These are phyloP conservation scores for Paxillus rubicundulus DNA, from an alignment of 768 basidiomycete genomes.

Conservation along the genomic window DNA sequence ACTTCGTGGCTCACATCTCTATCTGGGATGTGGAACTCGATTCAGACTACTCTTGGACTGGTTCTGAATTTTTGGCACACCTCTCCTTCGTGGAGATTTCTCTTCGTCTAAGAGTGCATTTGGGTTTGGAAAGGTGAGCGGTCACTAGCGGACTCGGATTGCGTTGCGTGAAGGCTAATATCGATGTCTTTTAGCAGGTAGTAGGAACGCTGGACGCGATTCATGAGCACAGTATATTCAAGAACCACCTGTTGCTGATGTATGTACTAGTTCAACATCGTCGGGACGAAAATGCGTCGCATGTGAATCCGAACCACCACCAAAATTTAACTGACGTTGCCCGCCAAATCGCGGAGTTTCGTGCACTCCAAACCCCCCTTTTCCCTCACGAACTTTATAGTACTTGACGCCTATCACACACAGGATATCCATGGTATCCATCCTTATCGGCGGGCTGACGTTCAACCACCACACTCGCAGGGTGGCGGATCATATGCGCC, in stretches of 20 bases:
- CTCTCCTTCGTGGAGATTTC: constrained; percentile 5
- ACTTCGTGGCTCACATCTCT: constrained; percentile 14
- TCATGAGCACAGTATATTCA: neutral
- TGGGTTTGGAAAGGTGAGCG: neutral
- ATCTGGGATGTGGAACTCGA: constrained; percentile 12
- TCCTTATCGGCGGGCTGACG: constrained; percentile 71
- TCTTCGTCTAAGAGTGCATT: constrained; percentile 4
- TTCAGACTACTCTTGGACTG: constrained; percentile 16
- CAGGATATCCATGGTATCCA: constrained; percentile 33
- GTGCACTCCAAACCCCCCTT: neutral
- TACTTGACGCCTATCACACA: constrained; percentile 61
- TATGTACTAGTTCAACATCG: no score
- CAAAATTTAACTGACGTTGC: neutral
- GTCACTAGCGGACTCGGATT: neutral
- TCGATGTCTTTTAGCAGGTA: neutral
- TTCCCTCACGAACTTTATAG: constrained; percentile 41
- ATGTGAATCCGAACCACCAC: neutral
- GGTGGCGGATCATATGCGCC: constrained; percentile 57
- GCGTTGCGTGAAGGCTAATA: neutral
- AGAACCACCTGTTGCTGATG: no score
- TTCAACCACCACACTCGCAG: constrained; percentile 58
- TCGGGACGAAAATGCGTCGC: no score
- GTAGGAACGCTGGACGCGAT: no score
- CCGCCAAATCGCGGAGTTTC: neutral
- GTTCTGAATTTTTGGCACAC: constrained; percentile 5